Base-by-base conservation (phyloP, 2,329 filamentous ascomycete species). In the Leptographium procerum region DNA sequence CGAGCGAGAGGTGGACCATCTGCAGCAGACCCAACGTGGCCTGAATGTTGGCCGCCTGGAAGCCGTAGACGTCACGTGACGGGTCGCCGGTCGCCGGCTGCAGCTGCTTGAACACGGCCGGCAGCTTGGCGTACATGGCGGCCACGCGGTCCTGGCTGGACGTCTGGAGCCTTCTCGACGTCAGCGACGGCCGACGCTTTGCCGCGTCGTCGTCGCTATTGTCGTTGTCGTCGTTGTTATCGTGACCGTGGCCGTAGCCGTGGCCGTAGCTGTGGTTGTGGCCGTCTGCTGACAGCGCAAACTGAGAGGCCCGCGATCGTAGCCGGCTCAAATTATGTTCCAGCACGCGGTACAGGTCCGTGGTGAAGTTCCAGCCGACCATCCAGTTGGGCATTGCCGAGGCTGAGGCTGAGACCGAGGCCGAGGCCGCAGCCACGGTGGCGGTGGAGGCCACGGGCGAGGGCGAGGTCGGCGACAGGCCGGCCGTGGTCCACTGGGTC, bases 281-380 rank as follows among this genome's bases (percentile, higher is more conserved):
- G n/a, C 26, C 55, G 19, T 58, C 61, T 40, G 54, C 58, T 24
- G 59, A 56, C 52, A 61, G 52, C 28, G 59, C 60, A 47, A 63
- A 63, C 14, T 16, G 50, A 16, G 58, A 61, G 10, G 54, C n/a
- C 13, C 60, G 61, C 19, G 60, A 60, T 10, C 61, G 58, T 55
- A 61, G 53, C 57, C 60, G 61, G 58, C 58, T 55, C 6, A 61
- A 58, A 52, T 61, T 75, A 61, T 83, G 78, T 63, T 83, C 80
- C 19, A 83, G 67, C 10, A 82, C 71, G 6, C 79, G 75, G 63
- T 82, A 83, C 0, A 83, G 67, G 63, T 82, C 79, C 0, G 77
- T 81, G 8, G 75, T 78, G 59, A 81, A 81, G 65, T 82, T 83
- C 78, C 77, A 82, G 22, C 80, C 80, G 48, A 73, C 71, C 9